Conservation (phyloP, 1,284 basidiomycete species). For the Pascua sp. region DNA sequence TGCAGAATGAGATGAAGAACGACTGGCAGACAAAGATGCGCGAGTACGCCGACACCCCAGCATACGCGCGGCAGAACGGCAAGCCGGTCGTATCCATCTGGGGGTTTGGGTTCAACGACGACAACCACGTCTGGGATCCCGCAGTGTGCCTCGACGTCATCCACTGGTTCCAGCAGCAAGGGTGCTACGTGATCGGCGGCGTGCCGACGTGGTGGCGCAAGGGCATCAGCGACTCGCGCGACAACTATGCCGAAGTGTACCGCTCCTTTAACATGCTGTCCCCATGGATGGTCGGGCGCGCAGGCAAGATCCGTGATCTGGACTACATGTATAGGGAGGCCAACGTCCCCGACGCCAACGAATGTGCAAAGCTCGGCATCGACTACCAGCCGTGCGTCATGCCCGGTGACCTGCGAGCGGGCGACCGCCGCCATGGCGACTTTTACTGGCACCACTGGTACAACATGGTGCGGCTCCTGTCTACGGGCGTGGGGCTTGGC, state of each 20-base stretch:
- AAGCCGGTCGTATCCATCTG: constrained; percentile 20
- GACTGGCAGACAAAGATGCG: constrained; percentile 18
- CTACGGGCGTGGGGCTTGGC: neutral
- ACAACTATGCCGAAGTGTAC: constrained; percentile 14
- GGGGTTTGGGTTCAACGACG: constrained; percentile 22
- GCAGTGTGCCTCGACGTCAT: constrained; percentile 16
- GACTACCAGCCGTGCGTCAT: constrained; percentile 21
- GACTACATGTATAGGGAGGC: constrained; percentile 11
- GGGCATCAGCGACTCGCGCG: constrained; percentile 11
- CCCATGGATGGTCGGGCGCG: constrained; percentile 23
- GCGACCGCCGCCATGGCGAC: constrained; percentile 14
- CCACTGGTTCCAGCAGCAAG: constrained; percentile 12
- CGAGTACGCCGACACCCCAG: constrained; percentile 3
- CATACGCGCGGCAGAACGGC: constrained; percentile 17
- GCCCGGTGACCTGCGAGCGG: constrained; percentile 17
- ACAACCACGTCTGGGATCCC: constrained; percentile 5
- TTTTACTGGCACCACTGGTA: constrained; percentile 22
- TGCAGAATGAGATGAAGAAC: constrained; percentile 9
- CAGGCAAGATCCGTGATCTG: constrained; percentile 9
- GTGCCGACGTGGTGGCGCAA: constrained; percentile 21
- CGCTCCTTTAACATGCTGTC: constrained; percentile 15
- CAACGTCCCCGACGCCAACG: constrained; percentile 9
- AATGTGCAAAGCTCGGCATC: constrained; percentile 6
- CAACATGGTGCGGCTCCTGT: constrained; percentile 10
- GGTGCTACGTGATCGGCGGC: constrained; percentile 17